Base-by-base conservation (phyloP, 148 eudicot species). In the Rhododendron griersonianum region DNA sequence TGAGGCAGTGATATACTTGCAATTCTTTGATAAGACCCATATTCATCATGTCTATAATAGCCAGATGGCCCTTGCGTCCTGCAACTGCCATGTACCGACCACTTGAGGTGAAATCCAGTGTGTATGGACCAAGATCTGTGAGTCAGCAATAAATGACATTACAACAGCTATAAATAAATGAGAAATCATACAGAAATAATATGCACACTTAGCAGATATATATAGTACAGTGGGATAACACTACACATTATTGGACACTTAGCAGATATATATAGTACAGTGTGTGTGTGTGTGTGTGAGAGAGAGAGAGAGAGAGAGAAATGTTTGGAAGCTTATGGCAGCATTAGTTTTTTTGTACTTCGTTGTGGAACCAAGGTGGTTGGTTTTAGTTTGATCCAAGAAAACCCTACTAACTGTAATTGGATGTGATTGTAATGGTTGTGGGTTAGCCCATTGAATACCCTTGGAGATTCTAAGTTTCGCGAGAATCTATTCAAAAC, bases 71-170 rank as follows among this genome's bases (percentile, higher is more conserved):
- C 86, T 95, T 96, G 51, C 92, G 93, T 65, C 99, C 98, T 80
- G 92, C 99, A 47, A 93, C 80, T 81, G 95, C 96, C 99, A 96
- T 96, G 89, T 92, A 91, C 30, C 95, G 95, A 30, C 99, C 99
- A 90, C 95, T 96, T 84, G 98, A 76, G 57, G 95, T 91, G 87
- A 91, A 95, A 90, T 92, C 95, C 86, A 96, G 87, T 45, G 92
- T 89, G 90, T 96, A 96, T 47, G 98, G 99, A 87, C 99, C 99
- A 90, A 95, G 90, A 63, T 92, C 99, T 95, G 94, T 33, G 81
- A 7, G 39, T 80, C 3, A 88, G n/a, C 55, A 16, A 83, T 8
- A 57, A 19, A 53, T 4, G n/a, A 83, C 19, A 83, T 2, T 63
- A 37, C 11, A n/a, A 19, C 21, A 74, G 14, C 51, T 76, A 80